Evolutionary conservation across 306 rosid species (phyloP).

Genomic region (Begonia fuchsioides): DNA sequence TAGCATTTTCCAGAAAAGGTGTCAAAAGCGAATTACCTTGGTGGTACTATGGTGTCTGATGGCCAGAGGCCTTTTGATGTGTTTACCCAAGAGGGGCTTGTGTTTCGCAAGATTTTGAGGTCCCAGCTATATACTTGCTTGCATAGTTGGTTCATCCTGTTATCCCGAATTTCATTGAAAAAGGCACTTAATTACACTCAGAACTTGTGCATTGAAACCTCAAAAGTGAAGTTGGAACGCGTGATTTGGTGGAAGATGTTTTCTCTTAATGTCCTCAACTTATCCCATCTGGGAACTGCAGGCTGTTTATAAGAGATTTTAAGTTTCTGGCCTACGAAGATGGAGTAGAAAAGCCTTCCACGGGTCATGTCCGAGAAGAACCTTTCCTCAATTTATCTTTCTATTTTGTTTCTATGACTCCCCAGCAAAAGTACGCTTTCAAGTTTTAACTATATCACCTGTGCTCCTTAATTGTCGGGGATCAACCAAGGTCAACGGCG

Average conservation of each 20-base stretch:
- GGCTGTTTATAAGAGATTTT: slow-evolving; percentile 69
- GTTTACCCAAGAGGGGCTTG: slow-evolving; percentile 77
- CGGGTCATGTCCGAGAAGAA: slow-evolving; percentile 98
- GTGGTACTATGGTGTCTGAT: slow-evolving; percentile 89
- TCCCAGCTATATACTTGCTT: background rate
- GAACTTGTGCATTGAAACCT: background rate
- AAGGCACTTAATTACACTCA: too few species aligned
- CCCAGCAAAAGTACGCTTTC: slow-evolving; percentile 49
- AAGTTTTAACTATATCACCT: background rate
- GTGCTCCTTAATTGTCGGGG: too few species aligned
- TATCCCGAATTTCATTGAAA: too few species aligned
- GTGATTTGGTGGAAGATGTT: background rate
- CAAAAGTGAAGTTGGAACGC: background rate
- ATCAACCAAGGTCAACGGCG: too few species aligned
- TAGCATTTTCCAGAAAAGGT: slow-evolving; percentile 63
- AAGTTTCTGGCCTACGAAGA: slow-evolving; percentile 73
- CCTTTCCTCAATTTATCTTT: too few species aligned
- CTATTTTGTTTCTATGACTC: slow-evolving; percentile 86
- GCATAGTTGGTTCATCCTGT: too few species aligned
- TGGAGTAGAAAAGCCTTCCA: slow-evolving; percentile 78
- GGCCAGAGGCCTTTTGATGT: slow-evolving; percentile 90
- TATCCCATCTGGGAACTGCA: slow-evolving; percentile 72
- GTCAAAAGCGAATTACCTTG: slow-evolving; percentile 71
- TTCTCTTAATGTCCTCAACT: slow-evolving; percentile 15
- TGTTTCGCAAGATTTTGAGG: too few species aligned